These are phyloP conservation scores for Cladosporium oxysporum DNA, from an alignment of 2,329 filamentous ascomycete species.

Conservation along the genomic window DNA sequence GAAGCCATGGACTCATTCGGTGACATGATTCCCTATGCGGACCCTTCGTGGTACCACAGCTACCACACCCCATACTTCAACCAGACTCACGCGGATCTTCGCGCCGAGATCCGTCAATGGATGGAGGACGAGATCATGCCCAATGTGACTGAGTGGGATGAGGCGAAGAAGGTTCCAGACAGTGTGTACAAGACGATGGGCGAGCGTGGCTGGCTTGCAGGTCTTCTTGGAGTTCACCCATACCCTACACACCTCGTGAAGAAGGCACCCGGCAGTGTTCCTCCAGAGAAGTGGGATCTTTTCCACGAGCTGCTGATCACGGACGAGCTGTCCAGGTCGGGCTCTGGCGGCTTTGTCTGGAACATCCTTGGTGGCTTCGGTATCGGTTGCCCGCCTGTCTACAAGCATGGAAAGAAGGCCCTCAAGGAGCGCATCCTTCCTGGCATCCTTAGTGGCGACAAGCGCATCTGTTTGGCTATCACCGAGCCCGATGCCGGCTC, in stretches of 20 bases:
- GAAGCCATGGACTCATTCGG: conserved; percentile 84
- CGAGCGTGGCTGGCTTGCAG: conserved; percentile 87
- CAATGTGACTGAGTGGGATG: conserved; percentile 93
- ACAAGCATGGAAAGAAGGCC: conserved; percentile 86
- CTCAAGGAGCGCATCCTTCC: conserved; percentile 87
- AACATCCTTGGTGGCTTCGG: conserved; percentile 95
- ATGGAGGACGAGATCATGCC: conserved; percentile 87
- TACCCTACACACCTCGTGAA: conserved; percentile 74
- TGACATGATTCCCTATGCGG: conserved; percentile 83
- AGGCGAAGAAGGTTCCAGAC: conserved; percentile 85
- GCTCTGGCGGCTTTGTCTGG: conserved; percentile 93
- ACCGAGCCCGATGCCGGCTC: conserved; percentile 93
- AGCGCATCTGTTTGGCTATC: conserved; percentile 96
- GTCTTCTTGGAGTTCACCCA: conserved; percentile 73
- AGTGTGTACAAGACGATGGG: conserved; percentile 96
- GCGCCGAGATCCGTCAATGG: conserved; percentile 89
- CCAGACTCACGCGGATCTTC: conserved; percentile 86
- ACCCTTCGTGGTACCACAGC: conserved; percentile 71
- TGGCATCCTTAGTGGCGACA: conserved; percentile 84
- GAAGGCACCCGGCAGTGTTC: conserved; percentile 73
- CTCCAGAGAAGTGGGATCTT: conserved; percentile 89
- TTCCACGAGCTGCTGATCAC: conserved; percentile 98
- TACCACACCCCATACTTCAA: conserved; percentile 98
- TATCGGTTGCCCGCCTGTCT: conserved; percentile 86
- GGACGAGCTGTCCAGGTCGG: conserved; percentile 86